A percentile compares a stretch with the other conserved stretches of the same genome.
Conservation (phyloP, 2,329 filamentous ascomycete species). For the Stagonosporopsis cucurbitacearum region DNA sequence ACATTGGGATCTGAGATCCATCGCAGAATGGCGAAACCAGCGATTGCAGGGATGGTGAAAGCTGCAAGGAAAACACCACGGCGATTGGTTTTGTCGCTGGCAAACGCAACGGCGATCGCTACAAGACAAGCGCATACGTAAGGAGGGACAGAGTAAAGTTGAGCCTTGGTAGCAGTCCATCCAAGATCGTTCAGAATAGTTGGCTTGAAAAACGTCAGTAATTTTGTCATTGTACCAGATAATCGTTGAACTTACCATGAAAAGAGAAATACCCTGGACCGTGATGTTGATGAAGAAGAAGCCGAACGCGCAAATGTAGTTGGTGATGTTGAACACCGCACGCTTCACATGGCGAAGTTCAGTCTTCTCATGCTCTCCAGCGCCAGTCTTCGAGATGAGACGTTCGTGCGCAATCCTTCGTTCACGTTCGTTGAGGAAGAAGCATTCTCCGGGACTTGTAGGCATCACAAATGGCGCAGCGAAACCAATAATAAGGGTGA, state of each 20-base stretch:
- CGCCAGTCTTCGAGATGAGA: constrained; percentile 58
- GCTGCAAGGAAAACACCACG: constrained; percentile 48
- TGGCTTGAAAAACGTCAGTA: constrained; percentile 33
- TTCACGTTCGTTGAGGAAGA: constrained; percentile 61
- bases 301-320: constrained; percentile 63
- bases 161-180: constrained; percentile 48
- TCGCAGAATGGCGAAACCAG: constrained; percentile 61
- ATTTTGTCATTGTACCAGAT: neutral
- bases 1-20: constrained; percentile 64
- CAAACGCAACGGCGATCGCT: constrained; percentile 46
- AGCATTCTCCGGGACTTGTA: constrained; percentile 56
- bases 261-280: constrained; percentile 56
- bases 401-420: constrained; percentile 61
- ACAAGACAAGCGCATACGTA: constrained; percentile 48
- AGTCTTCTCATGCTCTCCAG: constrained; percentile 56
- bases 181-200: constrained; percentile 49
- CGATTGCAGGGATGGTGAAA: constrained; percentile 52
- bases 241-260: constrained; percentile 39
- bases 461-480: constrained; percentile 61
- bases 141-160: constrained; percentile 49
- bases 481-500: constrained; percentile 59
- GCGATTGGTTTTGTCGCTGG: constrained; percentile 47
- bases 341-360: constrained; percentile 58
- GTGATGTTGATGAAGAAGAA: constrained; percentile 68
- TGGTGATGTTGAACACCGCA: constrained; percentile 63